Base-by-base conservation (phyloP, 129 eudicot species). In the Flaveria bidentis region DNA sequence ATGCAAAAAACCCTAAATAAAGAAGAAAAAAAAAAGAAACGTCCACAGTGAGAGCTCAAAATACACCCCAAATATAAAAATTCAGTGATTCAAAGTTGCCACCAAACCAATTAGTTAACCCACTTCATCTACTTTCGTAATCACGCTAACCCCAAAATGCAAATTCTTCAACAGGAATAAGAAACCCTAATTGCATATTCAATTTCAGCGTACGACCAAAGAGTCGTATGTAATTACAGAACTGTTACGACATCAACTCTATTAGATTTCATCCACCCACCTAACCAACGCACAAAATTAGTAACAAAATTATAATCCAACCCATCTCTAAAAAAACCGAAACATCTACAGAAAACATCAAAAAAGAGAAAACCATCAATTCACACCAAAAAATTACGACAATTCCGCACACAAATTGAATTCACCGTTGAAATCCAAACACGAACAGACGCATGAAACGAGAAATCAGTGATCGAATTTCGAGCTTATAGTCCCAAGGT, bases 111-210 rank as follows among this genome's bases (percentile, higher is more conserved):
- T 55, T 76, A 67, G 80, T 57, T 52, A 76, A 77, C 23, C 73
- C 56, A 22, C 70, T 62, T 17, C 17, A 8, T 65, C 52, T 46
- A 62, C 78, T 61, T 74, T 62, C 46, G 47, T 36, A 45, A 74
- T 44, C 18, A 39, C 36, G 13, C 36, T 1, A 53, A 52, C 74
- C 60, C 56, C 28, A 52, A 77, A 77, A 67, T 68, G 47, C 55
- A 77, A 67, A 67, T 41, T 69, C 41, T 41, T 69, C 61, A 60
- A 52, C 9, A 7, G 10, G 12, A 58, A 58, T 33, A 70, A 3
- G 76, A 78, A 78, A 78, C 76, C 82, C 82, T 78, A 78, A 56
- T 33, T 60, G 30, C 25, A 30, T 70, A 78, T 70, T 62, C 71
- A 58, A 71, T 57, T 71, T 57, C 63, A 41, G 39, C 69, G 47